phyloP scores from a whole-genome alignment of 345 rosid genomes.

The Heritiera fomes region DNA sequence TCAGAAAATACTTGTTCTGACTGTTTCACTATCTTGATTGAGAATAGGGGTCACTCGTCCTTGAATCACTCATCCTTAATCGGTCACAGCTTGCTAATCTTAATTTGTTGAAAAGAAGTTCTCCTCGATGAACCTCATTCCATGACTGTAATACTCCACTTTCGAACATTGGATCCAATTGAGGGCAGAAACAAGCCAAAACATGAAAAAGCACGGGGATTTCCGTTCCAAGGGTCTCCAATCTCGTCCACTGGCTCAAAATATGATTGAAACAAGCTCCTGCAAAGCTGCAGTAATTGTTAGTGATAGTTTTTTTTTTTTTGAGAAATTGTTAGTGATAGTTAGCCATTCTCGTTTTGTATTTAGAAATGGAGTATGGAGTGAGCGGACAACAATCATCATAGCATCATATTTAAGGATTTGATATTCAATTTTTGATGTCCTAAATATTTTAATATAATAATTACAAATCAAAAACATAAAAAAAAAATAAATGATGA shows the following conservation, averaged over 20 bases:
- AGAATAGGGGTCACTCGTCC: background rate
- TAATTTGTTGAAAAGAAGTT: background rate
- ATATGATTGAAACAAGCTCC: background rate
- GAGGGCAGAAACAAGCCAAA: background rate
- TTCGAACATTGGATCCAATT: background rate
- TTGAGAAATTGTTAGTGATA: background rate
- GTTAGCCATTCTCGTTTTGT: background rate
- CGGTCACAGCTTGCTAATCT: background rate
- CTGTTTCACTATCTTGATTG: background rate
- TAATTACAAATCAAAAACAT: too few relatives aligned
- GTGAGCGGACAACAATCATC: too few relatives aligned
- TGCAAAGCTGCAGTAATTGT: conserved; percentile 5
- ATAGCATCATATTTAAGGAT: too few relatives aligned
- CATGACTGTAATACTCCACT: background rate
- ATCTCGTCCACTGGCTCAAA: background rate
- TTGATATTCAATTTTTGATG: too few relatives aligned
- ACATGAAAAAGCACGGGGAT: background rate
- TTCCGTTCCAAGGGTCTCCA: background rate
- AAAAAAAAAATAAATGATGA: too few relatives aligned
- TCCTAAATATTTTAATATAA: too few relatives aligned
- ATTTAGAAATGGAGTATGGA: background rate
- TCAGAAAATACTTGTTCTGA: background rate
- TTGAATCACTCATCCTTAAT: background rate
- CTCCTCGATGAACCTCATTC: background rate
- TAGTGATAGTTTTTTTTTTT: background rate